Base-by-base conservation (phyloP, 768 basidiomycete species). In the Mycena maculata region DNA sequence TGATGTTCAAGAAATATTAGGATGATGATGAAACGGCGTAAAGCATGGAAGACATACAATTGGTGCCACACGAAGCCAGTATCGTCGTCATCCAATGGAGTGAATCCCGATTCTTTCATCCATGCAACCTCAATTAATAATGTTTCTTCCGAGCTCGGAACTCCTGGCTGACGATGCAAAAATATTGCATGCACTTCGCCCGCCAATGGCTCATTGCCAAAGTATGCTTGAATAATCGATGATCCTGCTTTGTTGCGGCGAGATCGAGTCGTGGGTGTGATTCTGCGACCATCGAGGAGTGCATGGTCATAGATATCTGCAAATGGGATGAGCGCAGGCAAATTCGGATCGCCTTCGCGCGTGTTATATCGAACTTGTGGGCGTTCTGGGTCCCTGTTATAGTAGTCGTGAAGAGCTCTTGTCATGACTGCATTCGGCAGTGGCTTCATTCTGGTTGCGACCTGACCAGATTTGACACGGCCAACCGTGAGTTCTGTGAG, bases 381-480 rank as follows among this genome's bases (percentile, higher is more conserved):
- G 25, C 20, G 20, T n/a, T n/a, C n/a, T 36, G 33, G 33, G 33
- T 36, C 33, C 33, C 33, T 36, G 13, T 36, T 36, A 13, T 36
- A 36, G 33, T 36, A 36, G 4, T 52, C 38, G 22, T 28, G 23
- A 23, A 68, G 57, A 1, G 44, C 60, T 10, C 23, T 23, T 27
- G 16, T 60, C 27, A 48, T 60, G 33, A 9, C n/a, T 6, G 23
- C 20, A 23, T 49, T 48, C 22, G 23, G 23, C 27, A 41, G 36
- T 22, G 1, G 47, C 23, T 38, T 4, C 45, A 41, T 48, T 11
- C n/a, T 22, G 6, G 2, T 42, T 8, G 39, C 33, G 8, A 27
- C 33, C 38, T 22, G 11, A 8, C 45, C 59, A 31, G 39, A 28
- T 60, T 52, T 39, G n/a, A 55, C 52, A 33, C 61, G 67, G 28